phyloP scores from a whole-genome alignment of 2,329 filamentous ascomycete species.

The Colletotrichum sp. region DNA sequence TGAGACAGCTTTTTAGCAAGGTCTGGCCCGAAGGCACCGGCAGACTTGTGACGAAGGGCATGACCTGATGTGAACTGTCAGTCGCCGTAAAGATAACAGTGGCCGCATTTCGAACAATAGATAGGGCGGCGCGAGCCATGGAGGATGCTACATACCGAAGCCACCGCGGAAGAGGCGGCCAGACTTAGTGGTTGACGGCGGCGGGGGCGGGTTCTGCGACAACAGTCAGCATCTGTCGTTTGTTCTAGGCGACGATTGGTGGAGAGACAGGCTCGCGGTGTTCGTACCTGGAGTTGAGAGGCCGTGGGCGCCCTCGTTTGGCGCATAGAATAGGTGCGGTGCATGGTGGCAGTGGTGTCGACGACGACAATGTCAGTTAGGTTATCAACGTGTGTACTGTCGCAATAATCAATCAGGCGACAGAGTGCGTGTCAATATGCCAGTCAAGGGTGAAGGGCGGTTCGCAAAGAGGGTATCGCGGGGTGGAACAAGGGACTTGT shows the following conservation, averaged over 20 bases:
- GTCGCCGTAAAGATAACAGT: not conserved
- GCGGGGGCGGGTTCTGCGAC: slow-evolving; percentile 88
- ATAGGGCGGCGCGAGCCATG: not conserved
- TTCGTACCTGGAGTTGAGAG: slow-evolving; percentile 67
- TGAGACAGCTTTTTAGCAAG: slow-evolving; percentile 97
- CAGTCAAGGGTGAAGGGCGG: not conserved
- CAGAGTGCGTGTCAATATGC: not conserved
- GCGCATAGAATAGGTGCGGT: slow-evolving; percentile 99
- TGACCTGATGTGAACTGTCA: slow-evolving; percentile 51
- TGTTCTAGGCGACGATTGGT: not conserved
- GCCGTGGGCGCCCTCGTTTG: slow-evolving; percentile 94
- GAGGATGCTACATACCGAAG: slow-evolving; percentile 71
- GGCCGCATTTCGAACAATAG: not conserved
- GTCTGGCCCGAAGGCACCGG: slow-evolving; percentile 81
- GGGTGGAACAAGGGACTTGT: slow-evolving; percentile 9
- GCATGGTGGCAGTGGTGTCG: slow-evolving; percentile 66
- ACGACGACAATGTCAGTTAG: not conserved
- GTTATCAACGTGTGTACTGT: not conserved
- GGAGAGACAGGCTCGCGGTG: not conserved
- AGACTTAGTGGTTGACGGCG: slow-evolving; percentile 88
- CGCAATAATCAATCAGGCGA: not conserved
- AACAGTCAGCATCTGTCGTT: not conserved
- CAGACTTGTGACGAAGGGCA: slow-evolving; percentile 75
- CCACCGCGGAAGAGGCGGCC: slow-evolving; percentile 86
- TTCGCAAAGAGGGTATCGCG: not conserved